Conservation (phyloP, 2,329 filamentous ascomycete species). For the Pseudocercospora pini-densiflorae region DNA sequence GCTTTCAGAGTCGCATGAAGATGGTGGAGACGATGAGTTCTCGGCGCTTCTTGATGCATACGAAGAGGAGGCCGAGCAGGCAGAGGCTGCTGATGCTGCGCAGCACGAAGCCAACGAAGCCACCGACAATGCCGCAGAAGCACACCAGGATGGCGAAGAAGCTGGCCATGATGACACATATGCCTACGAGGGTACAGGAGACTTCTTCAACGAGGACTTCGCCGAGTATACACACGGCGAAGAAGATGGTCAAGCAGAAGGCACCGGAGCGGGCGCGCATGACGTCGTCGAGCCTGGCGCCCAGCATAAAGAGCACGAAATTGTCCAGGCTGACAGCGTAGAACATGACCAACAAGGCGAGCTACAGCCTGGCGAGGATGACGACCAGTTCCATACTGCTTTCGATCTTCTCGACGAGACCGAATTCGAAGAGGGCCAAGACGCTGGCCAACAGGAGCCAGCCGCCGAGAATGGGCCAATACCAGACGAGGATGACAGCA, state of each 20-base stretch:
- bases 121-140: not conserved
- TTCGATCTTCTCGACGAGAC: conserved; percentile 28
- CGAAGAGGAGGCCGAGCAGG: not conserved
- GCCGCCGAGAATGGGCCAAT: conserved; percentile 11
- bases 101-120: conserved; percentile 12
- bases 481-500: conserved; percentile 30
- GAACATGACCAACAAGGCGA: conserved; percentile 18
- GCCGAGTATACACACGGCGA: conserved; percentile 16
- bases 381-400: conserved; percentile 26
- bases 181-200: conserved; percentile 18
- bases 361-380: conserved; percentile 23
- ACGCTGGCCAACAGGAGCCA: conserved; percentile 21
- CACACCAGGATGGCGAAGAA: conserved; percentile 8
- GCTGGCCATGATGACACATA: conserved; percentile 6
- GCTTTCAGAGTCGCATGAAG: conserved; percentile 28
- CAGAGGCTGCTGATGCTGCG: not conserved
- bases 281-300: conserved; percentile 12
- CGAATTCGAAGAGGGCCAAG: conserved; percentile 23
- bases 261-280: conserved; percentile 10
- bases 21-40: conserved; percentile 28
- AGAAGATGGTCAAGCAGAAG: conserved; percentile 11
- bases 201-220: conserved; percentile 22
- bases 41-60: conserved; percentile 18
- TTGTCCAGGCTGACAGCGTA: conserved; percentile 17
- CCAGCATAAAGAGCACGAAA: conserved; percentile 9